Evolutionary conservation across 2,329 filamentous ascomycete species (phyloP), one percentile per base, ranked within the genome.

Genomic region (Dactylellina haptotyla): DNA sequence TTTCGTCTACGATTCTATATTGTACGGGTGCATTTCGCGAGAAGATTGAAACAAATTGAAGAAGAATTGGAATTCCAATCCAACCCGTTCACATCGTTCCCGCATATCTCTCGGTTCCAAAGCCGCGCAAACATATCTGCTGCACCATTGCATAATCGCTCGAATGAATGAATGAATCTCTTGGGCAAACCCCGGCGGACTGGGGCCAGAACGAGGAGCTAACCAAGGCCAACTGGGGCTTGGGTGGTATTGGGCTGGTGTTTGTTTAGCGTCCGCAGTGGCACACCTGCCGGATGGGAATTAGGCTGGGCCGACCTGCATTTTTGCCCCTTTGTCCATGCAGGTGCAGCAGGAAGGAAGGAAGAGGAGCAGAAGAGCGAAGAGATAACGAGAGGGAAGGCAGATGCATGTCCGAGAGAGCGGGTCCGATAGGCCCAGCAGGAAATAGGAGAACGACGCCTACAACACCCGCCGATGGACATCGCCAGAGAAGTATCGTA

Each of bases 261-360:
- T 12, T 30, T 50, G 46, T 30, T 51, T 59, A 54, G 67, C 18
- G 63, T 43, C n/a, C n/a, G 54, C n/a, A 25, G 51, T 25, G 45
- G 64, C 26, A 43, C 61, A 66, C 69, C 69, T 73, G 61, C 69
- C 61, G 56, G 69, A 66, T 62, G 25, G 48, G 54, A 65, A 28
- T 56, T 62, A 73, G 59, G n/a, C 51, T 23, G 25, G 54, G 23
- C 25, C 45, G 14, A 10, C 30, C 30, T 72, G 66, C 58, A 72
- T 45, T 28, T 57, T 57, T 61, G 58, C 51, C 51, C 59, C 66
- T 61, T 58, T 64, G 58, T 53, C 61, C 61, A 62, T 73, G 45
- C 61, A 56, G 37, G 48, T 58, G 48, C 54, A 18, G n/a, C 16
- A 10, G 8, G 4, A 46, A 18, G 18, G 23, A 20, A 46, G 9